Evolutionary conservation across 257 asterid species (phyloP), one percentile per base, ranked within the genome.

Genomic region (Nyctanthes arbortristis): DNA sequence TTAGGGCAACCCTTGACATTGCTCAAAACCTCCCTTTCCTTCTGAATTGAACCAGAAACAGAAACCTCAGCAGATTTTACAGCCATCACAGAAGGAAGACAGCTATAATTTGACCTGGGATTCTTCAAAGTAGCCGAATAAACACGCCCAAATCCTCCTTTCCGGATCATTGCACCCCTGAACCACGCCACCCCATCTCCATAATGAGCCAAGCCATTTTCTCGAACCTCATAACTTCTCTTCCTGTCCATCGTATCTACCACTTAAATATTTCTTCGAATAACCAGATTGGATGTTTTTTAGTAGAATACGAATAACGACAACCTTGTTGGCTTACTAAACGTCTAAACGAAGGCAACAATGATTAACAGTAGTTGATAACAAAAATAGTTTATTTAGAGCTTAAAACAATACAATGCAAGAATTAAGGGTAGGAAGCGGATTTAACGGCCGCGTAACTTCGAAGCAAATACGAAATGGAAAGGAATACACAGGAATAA

Each of bases 1-100:
- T 77, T 37, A 2, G 89, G 78, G 36, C 96, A 87, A 1, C 96
- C 97, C 52, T 78, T 78, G 61, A 89, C n/a, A n/a, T n/a, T n/a
- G n/a, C n/a, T n/a, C n/a, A n/a, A n/a, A n/a, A n/a, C n/a, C n/a
- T n/a, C n/a, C 76, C 84, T 75, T 72, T 93, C 98, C 77, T 90
- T 93, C 91, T 93, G 98, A 78, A 93, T 90, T 66, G 98, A 85
- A 27, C 87, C 90, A 0, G 98, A 93, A 52, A 34, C 77, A 3
- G 96, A 87, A 25, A 93, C 96, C 92, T 93, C 98, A 2, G 97
- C 98, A 18, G 98, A 93, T 86, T 93, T 93, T 10, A 93, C 91
- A 55, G 98, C 98, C 95, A 93, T 87, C 6, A 80, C 68, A 29
- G 93, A 20, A 2, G 98, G 98, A 45, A 69, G 77, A 58, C 74